Evolutionary conservation across 176 grass and related monocot genomes (phyloP).

Genomic region (Chrysopogon serrulatus): DNA sequence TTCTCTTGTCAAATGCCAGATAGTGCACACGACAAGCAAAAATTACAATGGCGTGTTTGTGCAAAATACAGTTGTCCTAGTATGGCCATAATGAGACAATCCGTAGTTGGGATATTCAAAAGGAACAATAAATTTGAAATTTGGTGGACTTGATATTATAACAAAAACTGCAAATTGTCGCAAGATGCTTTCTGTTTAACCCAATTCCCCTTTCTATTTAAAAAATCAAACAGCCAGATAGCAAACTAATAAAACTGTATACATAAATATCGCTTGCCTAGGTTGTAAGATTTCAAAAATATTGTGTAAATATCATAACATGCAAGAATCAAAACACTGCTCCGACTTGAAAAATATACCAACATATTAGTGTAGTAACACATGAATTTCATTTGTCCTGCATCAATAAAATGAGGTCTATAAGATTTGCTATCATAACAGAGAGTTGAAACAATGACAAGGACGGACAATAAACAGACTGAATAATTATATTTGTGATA

Average conservation of each 20-base stretch:
- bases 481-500: neutral
- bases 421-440: neutral
- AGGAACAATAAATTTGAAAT: neutral
- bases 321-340: neutral
- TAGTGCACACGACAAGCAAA: neutral
- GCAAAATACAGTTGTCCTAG: neutral
- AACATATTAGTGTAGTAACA: neutral
- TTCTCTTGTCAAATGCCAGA: neutral
- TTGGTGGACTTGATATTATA: neutral
- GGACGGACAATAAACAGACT: neutral
- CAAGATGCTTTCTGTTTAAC: neutral
- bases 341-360: neutral
- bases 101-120: neutral
- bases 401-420: neutral
- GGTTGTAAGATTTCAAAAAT: neutral
- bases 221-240: neutral
- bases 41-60: neutral
- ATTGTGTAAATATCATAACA: neutral
- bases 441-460: neutral
- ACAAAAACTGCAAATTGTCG: neutral
- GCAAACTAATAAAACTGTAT: neutral
- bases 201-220: neutral
- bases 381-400: neutral
- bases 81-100: neutral
- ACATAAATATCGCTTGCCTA: neutral